Evolutionary conservation across 345 rosid genomes (phyloP).

Genomic region (Sapria himalayana): DNA sequence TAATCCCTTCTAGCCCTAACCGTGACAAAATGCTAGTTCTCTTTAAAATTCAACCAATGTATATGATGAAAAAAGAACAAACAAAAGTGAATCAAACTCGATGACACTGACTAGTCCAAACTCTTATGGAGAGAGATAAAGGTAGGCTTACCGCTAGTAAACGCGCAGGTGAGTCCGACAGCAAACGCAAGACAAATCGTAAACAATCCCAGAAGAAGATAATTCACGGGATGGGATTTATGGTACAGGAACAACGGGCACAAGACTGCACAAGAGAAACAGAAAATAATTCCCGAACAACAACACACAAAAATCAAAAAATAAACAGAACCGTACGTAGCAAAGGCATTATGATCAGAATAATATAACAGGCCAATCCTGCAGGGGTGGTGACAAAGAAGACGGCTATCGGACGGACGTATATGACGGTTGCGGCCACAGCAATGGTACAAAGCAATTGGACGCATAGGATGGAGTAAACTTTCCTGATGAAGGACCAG

Average conservation of each 20-base stretch:
- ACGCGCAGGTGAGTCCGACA: conserved; percentile 77
- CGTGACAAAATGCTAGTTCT: no score
- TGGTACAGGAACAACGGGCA: conserved; percentile 67
- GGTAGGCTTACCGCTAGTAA: conserved; percentile 44
- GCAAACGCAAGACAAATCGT: conserved; percentile 54
- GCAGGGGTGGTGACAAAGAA: conserved; percentile 46
- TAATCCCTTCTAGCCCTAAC: no score
- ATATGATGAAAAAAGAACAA: no score
- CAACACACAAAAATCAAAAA: neutral
- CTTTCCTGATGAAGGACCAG: conserved; percentile 79
- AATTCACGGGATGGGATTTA: conserved; percentile 80
- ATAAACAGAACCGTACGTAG: conserved; percentile 19
- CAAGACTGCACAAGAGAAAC: conserved; percentile 26
- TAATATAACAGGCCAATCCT: conserved; percentile 62
- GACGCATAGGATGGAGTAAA: conserved; percentile 47
- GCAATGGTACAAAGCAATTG: conserved; percentile 60
- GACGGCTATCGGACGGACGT: conserved; percentile 32
- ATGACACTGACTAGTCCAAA: no score
- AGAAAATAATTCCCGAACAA: neutral
- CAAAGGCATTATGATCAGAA: conserved; percentile 51
- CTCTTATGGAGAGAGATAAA: no score
- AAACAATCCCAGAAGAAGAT: conserved; percentile 54
- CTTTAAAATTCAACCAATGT: no score
- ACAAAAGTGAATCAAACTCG: no score
- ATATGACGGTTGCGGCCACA: conserved; percentile 56